Evolutionary conservation across 2,329 filamentous ascomycete genomes (phyloP).

Genomic region (Xylariaceae sp.): DNA sequence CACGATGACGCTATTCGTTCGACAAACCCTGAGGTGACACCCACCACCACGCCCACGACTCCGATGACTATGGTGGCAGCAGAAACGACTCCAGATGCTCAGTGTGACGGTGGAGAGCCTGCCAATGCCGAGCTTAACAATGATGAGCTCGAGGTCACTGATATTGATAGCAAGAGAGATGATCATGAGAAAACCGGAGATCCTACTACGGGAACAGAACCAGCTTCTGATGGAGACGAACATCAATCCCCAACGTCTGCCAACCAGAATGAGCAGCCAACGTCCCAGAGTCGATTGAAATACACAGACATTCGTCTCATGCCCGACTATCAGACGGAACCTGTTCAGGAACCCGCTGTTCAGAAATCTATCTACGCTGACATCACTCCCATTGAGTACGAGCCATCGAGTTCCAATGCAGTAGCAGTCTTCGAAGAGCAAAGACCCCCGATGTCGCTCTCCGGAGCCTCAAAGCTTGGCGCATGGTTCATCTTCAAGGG

Average conservation of each 20-base stretch:
- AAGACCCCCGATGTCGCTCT: background rate
- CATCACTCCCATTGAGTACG: slow-evolving; percentile 26
- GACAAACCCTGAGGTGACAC: no score
- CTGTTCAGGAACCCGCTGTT: background rate
- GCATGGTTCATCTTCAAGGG: slow-evolving; percentile 22
- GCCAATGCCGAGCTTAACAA: no score
- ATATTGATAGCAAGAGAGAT: no score
- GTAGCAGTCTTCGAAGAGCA: slow-evolving; percentile 25
- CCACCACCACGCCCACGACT: no score
- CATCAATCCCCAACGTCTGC: background rate
- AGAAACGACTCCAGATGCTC: no score
- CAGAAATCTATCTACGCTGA: slow-evolving; percentile 4
- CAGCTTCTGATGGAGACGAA: background rate
- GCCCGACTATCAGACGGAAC: slow-evolving; percentile 6
- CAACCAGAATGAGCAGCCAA: background rate
- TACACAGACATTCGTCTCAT: slow-evolving; percentile 12
- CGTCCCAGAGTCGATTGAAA: background rate
- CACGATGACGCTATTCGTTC: no score
- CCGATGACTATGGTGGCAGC: no score
- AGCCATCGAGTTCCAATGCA: slow-evolving; percentile 8
- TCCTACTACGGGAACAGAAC: background rate
- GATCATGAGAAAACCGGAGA: no score
- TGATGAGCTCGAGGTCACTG: no score
- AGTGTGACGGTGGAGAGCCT: no score
- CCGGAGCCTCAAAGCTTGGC: background rate